These are phyloP conservation scores for Mycena pura DNA, from an alignment of 768 basidiomycete genomes.

Conservation along the genomic window DNA sequence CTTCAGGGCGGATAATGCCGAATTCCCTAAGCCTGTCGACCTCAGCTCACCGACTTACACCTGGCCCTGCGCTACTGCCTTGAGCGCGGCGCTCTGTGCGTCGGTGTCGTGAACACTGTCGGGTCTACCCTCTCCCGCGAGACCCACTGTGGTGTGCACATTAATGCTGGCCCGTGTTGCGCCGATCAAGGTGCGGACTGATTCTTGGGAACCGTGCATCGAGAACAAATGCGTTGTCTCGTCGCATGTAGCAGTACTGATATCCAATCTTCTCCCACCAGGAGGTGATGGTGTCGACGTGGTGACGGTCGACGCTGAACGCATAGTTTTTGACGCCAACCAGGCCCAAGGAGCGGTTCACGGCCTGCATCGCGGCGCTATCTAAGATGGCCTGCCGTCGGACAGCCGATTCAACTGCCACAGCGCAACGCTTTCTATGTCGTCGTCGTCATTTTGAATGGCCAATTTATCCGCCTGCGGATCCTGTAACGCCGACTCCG, in stretches of 20 bases:
- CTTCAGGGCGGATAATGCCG: too few species aligned
- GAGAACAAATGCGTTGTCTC: not conserved
- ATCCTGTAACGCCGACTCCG: too few species aligned
- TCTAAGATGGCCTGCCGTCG: slow-evolving; percentile 3
- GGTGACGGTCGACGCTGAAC: not conserved
- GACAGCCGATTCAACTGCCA: too few species aligned
- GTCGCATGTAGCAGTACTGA: not conserved
- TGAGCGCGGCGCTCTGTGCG: slow-evolving; percentile 94
- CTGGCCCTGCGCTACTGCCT: slow-evolving; percentile 95
- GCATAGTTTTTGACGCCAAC: not conserved
- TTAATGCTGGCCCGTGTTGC: slow-evolving; percentile 99
- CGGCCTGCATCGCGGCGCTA: slow-evolving; percentile 5
- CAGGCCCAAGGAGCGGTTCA: slow-evolving; percentile 2
- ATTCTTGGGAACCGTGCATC: not conserved
- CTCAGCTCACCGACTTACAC: too few species aligned
- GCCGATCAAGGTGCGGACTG: slow-evolving; percentile 63
- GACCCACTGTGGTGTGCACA: slow-evolving; percentile 99
- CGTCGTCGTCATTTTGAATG: too few species aligned
- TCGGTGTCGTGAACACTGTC: slow-evolving; percentile 98
- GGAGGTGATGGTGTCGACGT: slow-evolving; percentile 1
- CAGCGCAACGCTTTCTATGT: too few species aligned
- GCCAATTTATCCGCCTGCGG: too few species aligned
- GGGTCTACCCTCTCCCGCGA: slow-evolving; percentile 98
- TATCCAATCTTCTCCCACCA: not conserved
- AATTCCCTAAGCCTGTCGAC: too few species aligned